Percentiles rank a stretch among this genome's conserved stretches.
Conservation (phyloP, 257 asterid species). For the Thymus quinquecostatus region DNA sequence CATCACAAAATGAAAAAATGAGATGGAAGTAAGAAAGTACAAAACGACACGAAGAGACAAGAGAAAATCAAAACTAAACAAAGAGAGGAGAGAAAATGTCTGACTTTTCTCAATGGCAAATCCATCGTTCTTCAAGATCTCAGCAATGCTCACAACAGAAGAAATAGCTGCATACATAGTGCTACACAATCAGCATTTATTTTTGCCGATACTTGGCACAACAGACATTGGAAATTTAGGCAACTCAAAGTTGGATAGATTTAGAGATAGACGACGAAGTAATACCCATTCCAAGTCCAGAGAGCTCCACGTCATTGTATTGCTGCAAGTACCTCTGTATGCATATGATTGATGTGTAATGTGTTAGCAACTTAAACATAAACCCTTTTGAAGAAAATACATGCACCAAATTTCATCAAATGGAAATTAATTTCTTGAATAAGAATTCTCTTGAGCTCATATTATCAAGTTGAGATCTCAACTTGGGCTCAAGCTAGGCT, state of each 20-base stretch:
- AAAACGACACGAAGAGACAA: background rate
- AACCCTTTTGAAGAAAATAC: background rate
- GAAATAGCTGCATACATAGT: slow-evolving; percentile 43
- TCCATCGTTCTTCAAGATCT: slow-evolving; percentile 63
- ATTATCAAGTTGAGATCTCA: background rate
- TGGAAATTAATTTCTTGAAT: background rate
- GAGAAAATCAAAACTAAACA: background rate
- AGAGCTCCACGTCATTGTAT: slow-evolving; percentile 69
- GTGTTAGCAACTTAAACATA: background rate
- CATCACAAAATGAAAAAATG: background rate
- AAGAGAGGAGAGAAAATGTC: background rate
- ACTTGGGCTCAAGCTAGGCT: background rate
- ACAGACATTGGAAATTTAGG: background rate
- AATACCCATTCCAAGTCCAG: slow-evolving; percentile 89
- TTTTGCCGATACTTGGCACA: background rate
- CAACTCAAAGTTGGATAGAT: background rate
- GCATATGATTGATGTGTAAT: slow-evolving; percentile 21
- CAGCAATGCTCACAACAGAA: slow-evolving; percentile 75
- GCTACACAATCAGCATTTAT: slow-evolving; percentile 21
- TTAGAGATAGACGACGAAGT: slow-evolving; percentile 4
- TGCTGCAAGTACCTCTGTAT: slow-evolving; percentile 77
- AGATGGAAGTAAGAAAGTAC: background rate
- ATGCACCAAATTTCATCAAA: slow-evolving; percentile 3
- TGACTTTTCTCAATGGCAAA: slow-evolving; percentile 46
- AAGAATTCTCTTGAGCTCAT: background rate